A percentile compares a stretch with the other conserved stretches of the same genome.
phyloP scores from a whole-genome alignment of 345 rosid genomes.

The Euphorbia lathyris region DNA sequence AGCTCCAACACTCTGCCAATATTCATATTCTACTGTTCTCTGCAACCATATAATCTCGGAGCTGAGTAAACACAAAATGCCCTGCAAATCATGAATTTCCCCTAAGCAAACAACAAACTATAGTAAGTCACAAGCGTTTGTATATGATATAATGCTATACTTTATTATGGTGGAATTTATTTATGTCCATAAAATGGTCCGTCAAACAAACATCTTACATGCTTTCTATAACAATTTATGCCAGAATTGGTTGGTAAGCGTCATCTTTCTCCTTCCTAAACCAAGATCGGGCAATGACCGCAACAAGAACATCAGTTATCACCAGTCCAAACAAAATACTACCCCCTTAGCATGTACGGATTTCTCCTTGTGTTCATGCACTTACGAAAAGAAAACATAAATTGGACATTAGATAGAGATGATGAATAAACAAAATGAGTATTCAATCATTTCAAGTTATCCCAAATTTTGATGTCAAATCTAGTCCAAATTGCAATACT shows the following conservation, averaged over 20 bases:
- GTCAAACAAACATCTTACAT: neutral
- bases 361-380: slow-evolving; percentile 13
- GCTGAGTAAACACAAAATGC: too few species aligned
- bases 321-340: slow-evolving; percentile 26
- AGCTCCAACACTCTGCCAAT: too few species aligned
- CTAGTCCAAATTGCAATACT: neutral
- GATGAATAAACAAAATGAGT: neutral
- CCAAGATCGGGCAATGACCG: slow-evolving; percentile 25
- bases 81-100: too few species aligned
- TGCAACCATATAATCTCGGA: too few species aligned
- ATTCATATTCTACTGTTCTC: too few species aligned
- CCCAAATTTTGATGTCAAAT: neutral
- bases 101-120: too few species aligned
- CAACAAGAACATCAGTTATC: slow-evolving; percentile 17
- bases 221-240: neutral
- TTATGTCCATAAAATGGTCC: neutral
- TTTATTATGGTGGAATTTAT: neutral
- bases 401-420: neutral
- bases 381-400: slow-evolving; percentile 18
- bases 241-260: slow-evolving; percentile 42
- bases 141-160: too few species aligned
- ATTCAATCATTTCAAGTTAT: neutral
- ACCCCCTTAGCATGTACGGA: slow-evolving; percentile 13
- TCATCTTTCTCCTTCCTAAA: slow-evolving; percentile 32
- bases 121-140: too few species aligned